Evolutionary conservation across 345 rosid species (phyloP).

Genomic region (Pistacia integerrima): DNA sequence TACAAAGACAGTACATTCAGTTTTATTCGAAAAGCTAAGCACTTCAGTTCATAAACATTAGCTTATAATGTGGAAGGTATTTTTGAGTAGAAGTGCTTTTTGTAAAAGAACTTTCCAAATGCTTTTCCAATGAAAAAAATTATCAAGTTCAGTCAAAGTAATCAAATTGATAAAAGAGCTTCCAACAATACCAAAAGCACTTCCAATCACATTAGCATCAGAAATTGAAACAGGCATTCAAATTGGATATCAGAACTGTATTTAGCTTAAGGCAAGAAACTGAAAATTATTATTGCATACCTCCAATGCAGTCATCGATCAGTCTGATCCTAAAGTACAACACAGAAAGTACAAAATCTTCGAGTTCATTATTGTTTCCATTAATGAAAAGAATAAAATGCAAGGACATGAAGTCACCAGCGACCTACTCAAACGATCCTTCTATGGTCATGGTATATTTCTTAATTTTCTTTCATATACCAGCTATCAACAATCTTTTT

Average conservation of each 20-base stretch:
- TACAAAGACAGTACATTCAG: too few species aligned
- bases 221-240: background rate
- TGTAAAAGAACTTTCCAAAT: background rate
- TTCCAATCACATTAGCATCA: background rate
- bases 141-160: background rate
- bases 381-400: background rate
- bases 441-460: background rate
- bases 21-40: too few species aligned
- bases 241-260: background rate
- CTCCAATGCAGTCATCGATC: slow-evolving; percentile 3
- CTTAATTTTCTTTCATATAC: slow-evolving; percentile 10
- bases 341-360: slow-evolving; percentile 17
- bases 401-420: slow-evolving; percentile 10
- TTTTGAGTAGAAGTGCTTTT: background rate
- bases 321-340: background rate
- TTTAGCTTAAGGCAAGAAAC: slow-evolving; percentile 9
- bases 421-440: slow-evolving; percentile 6
- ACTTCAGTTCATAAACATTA: too few species aligned
- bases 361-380: slow-evolving; percentile 13
- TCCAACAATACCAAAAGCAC: background rate
- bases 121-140: background rate
- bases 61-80: too few species aligned
- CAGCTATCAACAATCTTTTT: background rate
- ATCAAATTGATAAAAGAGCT: background rate
- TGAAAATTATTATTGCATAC: slow-evolving; percentile 15